Conservation (phyloP, 208 protist genomes). For the Crithidia acanthocephali region DNA sequence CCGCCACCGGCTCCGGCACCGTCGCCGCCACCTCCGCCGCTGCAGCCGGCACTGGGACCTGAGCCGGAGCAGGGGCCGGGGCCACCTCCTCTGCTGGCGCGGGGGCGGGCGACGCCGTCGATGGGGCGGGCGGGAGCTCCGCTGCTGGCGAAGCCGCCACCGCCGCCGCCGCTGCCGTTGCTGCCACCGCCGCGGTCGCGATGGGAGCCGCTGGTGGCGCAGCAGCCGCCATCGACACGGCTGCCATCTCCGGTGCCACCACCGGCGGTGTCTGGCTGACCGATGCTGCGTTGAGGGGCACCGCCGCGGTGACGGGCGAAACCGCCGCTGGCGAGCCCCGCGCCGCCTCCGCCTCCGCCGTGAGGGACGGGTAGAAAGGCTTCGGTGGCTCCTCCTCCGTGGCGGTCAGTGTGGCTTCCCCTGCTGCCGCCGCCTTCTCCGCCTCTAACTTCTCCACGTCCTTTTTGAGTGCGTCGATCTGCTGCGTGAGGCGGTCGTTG, state of each 20-base stretch:
- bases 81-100: slow-evolving; percentile 1
- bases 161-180: background rate
- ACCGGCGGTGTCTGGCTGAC: background rate
- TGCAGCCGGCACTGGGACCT: background rate
- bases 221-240: background rate
- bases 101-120: slow-evolving; percentile 3
- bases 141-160: background rate
- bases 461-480: slow-evolving; percentile 55
- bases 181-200: background rate
- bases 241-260: background rate
- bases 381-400: slow-evolving; percentile 13
- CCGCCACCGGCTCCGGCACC: no score
- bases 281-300: background rate
- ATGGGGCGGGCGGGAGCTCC: background rate
- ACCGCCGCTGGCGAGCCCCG: slow-evolving; percentile 7
- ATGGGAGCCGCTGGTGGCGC: background rate
- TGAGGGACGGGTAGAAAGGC: slow-evolving; percentile 11
- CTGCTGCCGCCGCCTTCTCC: slow-evolving; percentile 10
- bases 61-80: background rate
- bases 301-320: background rate
- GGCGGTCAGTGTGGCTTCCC: slow-evolving; percentile 11
- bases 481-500: slow-evolving; percentile 62
- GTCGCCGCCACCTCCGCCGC: background rate
- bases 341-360: slow-evolving; percentile 23
- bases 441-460: slow-evolving; percentile 31